Base-by-base conservation (phyloP, 805 yeast genomes). In the Saccharomycodes ludwigii region DNA sequence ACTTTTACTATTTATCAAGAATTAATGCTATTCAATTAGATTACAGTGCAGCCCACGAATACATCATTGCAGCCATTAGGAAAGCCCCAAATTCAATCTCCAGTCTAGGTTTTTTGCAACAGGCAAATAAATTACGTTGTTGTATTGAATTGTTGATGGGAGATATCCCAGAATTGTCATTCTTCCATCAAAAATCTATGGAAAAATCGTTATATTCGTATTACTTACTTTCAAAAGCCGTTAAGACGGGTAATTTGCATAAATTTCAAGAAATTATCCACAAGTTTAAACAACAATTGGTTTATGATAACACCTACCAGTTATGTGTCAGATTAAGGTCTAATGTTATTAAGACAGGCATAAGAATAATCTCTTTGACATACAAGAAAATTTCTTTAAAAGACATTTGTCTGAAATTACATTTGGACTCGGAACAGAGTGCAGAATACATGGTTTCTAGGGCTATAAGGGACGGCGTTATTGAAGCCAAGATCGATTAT, bases 391-490 rank as follows among this genome's bases (percentile, higher is more conserved):
- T 91, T 39, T 82, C 96, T 3, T 68, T 91, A 47, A 81, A 79
- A 56, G 99, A 91, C 51, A 85, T 91, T 35, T 91, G 98, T 57
- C 70, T 91, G 47, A 83, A 88, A 52, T 70, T 91, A 51, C 85
- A 81, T 44, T 68, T 91, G 40, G 98, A 88, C 48, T 76, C 86
- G 30, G 99, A 91, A 61, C 86, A 91, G 50, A 77, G 88, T 46
- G 94, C 95, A 1, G 99, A 91, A 61, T 91, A 88, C 55, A 85
- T 91, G 55, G 95, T 91, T 15, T 83, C 95, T 23, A 88, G 91
- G 63, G 91, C 96, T 17, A 88, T 91, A 37, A 76, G 95, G 48
- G 99, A 91, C 54, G 95, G 95, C 38, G 97, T 91, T 32, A 83
- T 91, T 52, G 97, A 91, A 49, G 97, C 98, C 3, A 71, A 74